These are phyloP conservation scores for Chimonanthus praecox DNA, from an alignment of 164 flowering plant genomes.

Conservation along the genomic window DNA sequence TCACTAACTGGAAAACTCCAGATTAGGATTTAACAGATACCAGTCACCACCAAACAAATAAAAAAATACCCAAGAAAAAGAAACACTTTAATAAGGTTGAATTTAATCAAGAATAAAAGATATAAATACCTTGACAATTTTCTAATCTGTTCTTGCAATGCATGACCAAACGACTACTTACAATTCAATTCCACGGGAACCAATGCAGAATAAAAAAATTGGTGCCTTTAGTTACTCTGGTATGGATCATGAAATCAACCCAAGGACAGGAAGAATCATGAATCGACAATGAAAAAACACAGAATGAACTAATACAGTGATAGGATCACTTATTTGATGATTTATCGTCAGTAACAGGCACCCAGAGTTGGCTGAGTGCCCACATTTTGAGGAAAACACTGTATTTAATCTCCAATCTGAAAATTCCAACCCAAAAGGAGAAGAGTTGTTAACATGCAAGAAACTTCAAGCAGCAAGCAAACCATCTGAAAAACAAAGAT, in stretches of 20 bases:
- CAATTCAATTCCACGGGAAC: neutral
- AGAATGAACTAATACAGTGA: neutral
- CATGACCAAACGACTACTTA: neutral
- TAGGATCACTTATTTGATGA: neutral
- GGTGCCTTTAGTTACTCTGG: neutral
- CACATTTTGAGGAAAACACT: neutral
- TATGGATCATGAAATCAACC: neutral
- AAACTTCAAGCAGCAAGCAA: neutral
- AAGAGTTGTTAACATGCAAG: neutral
- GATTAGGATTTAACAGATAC: neutral
- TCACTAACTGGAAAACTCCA: neutral
- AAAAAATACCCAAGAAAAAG: too few relatives aligned
- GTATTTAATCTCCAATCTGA: conserved; percentile 2
- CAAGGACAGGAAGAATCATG: neutral
- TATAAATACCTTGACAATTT: neutral
- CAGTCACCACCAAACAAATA: too few relatives aligned
- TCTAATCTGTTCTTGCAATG: neutral
- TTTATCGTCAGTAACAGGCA: neutral
- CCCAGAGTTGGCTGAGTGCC: neutral
- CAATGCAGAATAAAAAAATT: neutral
- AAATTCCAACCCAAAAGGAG: neutral
- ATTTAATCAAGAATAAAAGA: neutral
- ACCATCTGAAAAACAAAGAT: neutral
- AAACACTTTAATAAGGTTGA: neutral
- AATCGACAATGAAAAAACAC: neutral